Conservation (phyloP, 768 basidiomycete genomes). For the Pleurotus giganteus region DNA sequence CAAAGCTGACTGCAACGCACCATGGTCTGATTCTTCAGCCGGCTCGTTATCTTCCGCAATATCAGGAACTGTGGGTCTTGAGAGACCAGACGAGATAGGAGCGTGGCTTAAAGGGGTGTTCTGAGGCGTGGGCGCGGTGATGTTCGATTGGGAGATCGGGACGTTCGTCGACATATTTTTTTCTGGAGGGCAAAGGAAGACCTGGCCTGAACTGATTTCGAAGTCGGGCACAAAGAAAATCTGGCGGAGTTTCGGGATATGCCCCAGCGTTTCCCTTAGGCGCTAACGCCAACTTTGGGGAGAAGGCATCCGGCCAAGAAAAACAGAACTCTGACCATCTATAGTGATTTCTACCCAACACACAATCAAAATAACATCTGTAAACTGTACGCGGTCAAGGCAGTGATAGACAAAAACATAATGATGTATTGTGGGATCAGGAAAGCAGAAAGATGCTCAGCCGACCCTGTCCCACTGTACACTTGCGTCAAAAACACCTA, state of each 20-base stretch:
- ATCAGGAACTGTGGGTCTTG: constrained; percentile 86
- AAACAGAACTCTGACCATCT: too few relatives aligned
- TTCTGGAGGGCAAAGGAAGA: background rate
- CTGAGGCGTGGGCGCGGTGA: constrained; percentile 90
- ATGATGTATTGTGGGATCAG: constrained; percentile 60
- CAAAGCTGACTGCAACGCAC: constrained; percentile 58
- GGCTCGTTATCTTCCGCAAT: constrained; percentile 80
- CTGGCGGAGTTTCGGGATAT: constrained; percentile 11
- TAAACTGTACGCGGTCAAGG: constrained; percentile 44
- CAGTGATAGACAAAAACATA: constrained; percentile 52
- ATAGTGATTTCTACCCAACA: too few relatives aligned
- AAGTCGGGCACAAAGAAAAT: constrained; percentile 1
- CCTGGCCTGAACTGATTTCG: constrained; percentile 1
- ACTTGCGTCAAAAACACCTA: constrained; percentile 66
- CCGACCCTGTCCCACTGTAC: constrained; percentile 62
- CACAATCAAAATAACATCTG: constrained; percentile 36
- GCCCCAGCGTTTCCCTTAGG: constrained; percentile 4
- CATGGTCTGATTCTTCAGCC: constrained; percentile 54
- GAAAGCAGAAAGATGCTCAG: constrained; percentile 60
- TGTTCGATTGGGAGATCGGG: constrained; percentile 56
- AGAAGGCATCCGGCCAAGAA: background rate
- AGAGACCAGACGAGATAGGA: constrained; percentile 75
- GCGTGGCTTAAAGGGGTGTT: constrained; percentile 87
- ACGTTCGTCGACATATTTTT: constrained; percentile 64
- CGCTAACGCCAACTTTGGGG: too few relatives aligned